phyloP scores from a whole-genome alignment of 2,329 filamentous ascomycete species.

The Colletotrichum theobromicola region DNA sequence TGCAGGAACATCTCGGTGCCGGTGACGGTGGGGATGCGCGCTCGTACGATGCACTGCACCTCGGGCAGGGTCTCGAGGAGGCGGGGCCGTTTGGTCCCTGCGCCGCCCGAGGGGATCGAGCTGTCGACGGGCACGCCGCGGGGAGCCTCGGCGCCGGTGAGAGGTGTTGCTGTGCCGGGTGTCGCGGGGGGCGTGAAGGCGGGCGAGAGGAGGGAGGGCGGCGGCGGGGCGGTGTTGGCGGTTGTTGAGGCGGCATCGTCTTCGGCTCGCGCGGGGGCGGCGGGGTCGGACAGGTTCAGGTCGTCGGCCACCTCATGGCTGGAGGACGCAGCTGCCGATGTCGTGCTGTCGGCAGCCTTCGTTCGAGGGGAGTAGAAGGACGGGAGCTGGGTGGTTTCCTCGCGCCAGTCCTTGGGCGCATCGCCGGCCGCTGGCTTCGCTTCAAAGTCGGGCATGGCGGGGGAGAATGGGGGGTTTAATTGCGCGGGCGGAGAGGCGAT shows the following conservation, averaged over 20 bases:
- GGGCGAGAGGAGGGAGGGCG: constrained; percentile 81
- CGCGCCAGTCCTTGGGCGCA: constrained; percentile 29
- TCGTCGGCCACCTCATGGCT: constrained; percentile 12
- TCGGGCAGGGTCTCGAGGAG: constrained; percentile 78
- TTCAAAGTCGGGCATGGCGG: constrained; percentile 27
- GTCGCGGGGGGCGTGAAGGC: constrained; percentile 79
- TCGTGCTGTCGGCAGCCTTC: constrained; percentile 24
- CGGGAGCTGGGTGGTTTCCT: constrained; percentile 42
- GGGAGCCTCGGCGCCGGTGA: constrained; percentile 40
- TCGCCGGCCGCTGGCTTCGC: constrained; percentile 21
- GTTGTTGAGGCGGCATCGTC: constrained; percentile 15
- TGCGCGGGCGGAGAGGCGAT: neutral
- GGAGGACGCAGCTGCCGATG: constrained; percentile 22
- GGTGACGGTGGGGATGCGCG: constrained; percentile 89
- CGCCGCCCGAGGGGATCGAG: constrained; percentile 61
- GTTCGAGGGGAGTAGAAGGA: constrained; percentile 53
- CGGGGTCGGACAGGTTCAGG: constrained; percentile 18
- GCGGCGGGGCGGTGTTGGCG: constrained; percentile 39
- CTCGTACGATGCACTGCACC: constrained; percentile 93
- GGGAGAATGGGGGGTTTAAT: neutral
- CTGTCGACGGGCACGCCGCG: constrained; percentile 66
- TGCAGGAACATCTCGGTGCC: constrained; percentile 98
- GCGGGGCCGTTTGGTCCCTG: constrained; percentile 69
- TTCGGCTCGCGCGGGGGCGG: constrained; percentile 9
- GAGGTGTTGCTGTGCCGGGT: constrained; percentile 62